phyloP scores from a whole-genome alignment of 108 stramenopile species.

The Parietichytrium sp. region DNA sequence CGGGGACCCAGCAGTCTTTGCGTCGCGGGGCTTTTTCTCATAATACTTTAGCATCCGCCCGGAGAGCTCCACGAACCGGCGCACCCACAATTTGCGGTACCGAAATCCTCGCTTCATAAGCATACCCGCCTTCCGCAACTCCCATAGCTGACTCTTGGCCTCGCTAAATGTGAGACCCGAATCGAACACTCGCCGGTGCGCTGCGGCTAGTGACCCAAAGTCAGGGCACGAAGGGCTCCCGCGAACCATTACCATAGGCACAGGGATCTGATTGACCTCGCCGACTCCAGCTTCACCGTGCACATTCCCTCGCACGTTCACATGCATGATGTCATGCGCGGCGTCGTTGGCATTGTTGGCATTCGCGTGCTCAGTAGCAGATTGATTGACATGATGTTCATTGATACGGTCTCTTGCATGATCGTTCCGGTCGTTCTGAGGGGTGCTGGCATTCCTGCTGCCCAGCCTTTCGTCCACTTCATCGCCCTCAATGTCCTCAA shows the following conservation, averaged over 20 bases:
- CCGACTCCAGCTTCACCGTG: too few relatives aligned
- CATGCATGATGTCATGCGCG: too few relatives aligned
- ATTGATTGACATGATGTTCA: too few relatives aligned
- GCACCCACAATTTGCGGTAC: constrained; percentile 27
- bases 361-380: too few relatives aligned
- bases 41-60: constrained; percentile 35
- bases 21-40: background rate
- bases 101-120: constrained; percentile 30
- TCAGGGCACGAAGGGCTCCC: constrained; percentile 14
- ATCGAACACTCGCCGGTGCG: constrained; percentile 20
- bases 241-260: too few relatives aligned
- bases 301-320: too few relatives aligned
- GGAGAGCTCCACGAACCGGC: constrained; percentile 21
- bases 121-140: constrained; percentile 3
- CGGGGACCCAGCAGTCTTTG: background rate
- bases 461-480: too few relatives aligned
- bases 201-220: constrained; percentile 28
- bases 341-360: too few relatives aligned
- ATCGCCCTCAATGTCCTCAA: constrained; percentile 22
- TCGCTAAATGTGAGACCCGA: constrained; percentile 36
- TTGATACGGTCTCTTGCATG: too few relatives aligned
- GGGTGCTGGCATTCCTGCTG: too few relatives aligned
- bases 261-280: too few relatives aligned
- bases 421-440: too few relatives aligned
- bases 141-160: constrained; percentile 23